Evolutionary conservation across 202 grass and related monocot species (phyloP).

Genomic region (Musa balbisiana): DNA sequence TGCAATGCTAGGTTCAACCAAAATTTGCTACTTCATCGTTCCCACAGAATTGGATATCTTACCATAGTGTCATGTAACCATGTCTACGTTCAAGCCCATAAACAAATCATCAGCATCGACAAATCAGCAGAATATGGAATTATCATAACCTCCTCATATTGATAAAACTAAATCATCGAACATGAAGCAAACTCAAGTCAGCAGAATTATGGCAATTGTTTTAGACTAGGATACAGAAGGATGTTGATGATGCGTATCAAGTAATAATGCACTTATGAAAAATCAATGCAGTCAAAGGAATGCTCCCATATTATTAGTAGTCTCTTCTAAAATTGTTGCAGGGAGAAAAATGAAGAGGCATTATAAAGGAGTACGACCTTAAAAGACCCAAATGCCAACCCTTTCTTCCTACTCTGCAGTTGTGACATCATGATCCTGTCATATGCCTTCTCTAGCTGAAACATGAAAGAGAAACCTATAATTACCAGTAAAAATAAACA

Average conservation of each 20-base stretch:
- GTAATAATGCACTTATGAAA: not conserved
- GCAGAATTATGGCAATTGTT: not conserved
- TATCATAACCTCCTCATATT: too few relatives aligned
- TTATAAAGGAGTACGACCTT: constrained; percentile 34
- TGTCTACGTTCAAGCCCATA: too few relatives aligned
- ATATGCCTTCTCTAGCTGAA: constrained; percentile 77
- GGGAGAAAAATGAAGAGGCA: not conserved
- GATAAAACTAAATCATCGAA: too few relatives aligned
- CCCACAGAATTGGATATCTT: too few relatives aligned
- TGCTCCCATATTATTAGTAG: not conserved
- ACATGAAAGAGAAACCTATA: constrained; percentile 12
- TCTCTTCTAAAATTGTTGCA: not conserved
- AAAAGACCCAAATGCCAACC: constrained; percentile 72
- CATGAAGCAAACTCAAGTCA: too few relatives aligned
- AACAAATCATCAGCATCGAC: too few relatives aligned
- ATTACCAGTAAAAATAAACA: not conserved
- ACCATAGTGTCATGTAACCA: too few relatives aligned
- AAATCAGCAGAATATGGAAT: too few relatives aligned
- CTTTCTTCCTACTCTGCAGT: constrained; percentile 78
- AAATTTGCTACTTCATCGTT: too few relatives aligned
- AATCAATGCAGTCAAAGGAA: not conserved
- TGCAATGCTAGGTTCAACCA: too few relatives aligned
- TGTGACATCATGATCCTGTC: constrained; percentile 96
- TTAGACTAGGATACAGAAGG: not conserved
- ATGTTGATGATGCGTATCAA: not conserved